phyloP scores from a whole-genome alignment of 805 yeast species.

The Komagataella ulmi region DNA sequence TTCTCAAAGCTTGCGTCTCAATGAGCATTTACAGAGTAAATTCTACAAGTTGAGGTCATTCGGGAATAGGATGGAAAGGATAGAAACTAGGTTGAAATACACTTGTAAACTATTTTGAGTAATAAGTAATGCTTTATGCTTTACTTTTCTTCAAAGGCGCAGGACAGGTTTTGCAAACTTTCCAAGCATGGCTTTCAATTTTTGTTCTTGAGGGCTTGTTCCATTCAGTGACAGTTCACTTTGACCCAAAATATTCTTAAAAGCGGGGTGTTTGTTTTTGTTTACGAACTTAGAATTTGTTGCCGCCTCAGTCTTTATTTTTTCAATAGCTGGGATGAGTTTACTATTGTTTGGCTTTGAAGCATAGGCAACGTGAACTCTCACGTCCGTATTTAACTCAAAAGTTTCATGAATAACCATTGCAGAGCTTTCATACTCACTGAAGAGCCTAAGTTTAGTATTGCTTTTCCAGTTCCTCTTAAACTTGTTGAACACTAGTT shows the following conservation, averaged over 20 bases:
- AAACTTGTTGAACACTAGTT: neutral
- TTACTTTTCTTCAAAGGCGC: neutral
- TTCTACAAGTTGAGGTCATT: neutral
- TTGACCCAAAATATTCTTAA: too few relatives aligned
- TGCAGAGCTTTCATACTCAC: neutral
- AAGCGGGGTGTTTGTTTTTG: neutral
- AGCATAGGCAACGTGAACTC: neutral
- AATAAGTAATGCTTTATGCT: too few relatives aligned
- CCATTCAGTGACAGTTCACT: neutral
- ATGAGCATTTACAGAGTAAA: neutral
- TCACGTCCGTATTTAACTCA: neutral
- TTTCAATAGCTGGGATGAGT: neutral
- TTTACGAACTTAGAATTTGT: neutral
- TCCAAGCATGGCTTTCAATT: neutral
- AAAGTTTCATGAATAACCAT: neutral
- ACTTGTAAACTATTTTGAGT: neutral
- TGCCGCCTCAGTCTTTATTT: neutral
- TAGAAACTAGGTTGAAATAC: neutral
- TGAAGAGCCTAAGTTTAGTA: neutral
- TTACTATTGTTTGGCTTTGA: neutral
- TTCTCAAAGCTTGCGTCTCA: neutral
- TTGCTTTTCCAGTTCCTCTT: neutral
- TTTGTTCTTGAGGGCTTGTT: neutral
- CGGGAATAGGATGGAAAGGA: neutral
- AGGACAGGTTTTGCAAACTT: neutral